phyloP scores from a whole-genome alignment of 192 early-diverging fungal genomes.

The Funneliformis geosporum region DNA sequence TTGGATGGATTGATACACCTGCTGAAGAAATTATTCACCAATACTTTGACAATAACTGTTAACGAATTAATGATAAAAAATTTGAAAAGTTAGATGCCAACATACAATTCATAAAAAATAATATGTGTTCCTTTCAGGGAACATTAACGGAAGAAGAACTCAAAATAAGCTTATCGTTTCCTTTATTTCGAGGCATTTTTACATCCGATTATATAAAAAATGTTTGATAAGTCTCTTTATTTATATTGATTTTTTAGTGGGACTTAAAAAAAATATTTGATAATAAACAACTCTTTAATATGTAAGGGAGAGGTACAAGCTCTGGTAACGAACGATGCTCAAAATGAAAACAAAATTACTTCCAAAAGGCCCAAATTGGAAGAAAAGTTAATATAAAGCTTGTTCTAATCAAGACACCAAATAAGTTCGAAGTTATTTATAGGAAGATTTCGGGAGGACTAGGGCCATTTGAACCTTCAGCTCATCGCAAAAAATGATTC shows the following conservation, averaged over 20 bases:
- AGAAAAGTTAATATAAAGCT: not conserved
- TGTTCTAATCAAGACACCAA: not conserved
- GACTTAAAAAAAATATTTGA: not conserved
- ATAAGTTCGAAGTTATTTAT: not conserved
- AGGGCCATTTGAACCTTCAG: not conserved
- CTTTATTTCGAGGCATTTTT: slow-evolving; percentile 1
- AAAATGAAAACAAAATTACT: not conserved
- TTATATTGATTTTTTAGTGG: not conserved
- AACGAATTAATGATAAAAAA: not conserved
- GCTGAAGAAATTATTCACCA: not conserved
- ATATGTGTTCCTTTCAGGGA: not conserved
- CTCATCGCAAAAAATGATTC: not conserved
- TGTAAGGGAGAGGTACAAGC: slow-evolving; percentile 1
- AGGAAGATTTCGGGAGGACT: not conserved
- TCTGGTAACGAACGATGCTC: not conserved
- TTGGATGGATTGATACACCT: not conserved
- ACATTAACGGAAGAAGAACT: not conserved
- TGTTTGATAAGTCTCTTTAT: not conserved
- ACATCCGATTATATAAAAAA: not conserved
- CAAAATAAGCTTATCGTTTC: not conserved
- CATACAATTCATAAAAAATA: slow-evolving; percentile 2
- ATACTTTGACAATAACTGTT: not conserved
- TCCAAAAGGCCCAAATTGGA: not conserved
- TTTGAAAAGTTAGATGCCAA: not conserved
- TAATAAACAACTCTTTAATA: not conserved